Evolutionary conservation across 2,329 filamentous ascomycete genomes (phyloP), one percentile per base, ranked within the genome.

Genomic region (Trichophyton schoenleinii): DNA sequence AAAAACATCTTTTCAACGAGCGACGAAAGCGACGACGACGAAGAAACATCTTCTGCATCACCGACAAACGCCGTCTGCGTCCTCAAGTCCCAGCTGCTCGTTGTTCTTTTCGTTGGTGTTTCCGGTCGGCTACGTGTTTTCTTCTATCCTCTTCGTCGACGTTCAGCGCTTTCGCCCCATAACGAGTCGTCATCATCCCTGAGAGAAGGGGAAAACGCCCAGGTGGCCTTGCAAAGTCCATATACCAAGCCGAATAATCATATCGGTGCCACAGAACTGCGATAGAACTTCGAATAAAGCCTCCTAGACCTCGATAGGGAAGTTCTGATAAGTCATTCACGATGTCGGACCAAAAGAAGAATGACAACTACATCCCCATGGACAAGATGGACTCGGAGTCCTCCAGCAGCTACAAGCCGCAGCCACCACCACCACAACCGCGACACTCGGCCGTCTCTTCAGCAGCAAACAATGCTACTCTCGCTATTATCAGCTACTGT

Each of bases 281-380:
- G 44, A 48, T 22, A 22, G 18, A 11, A 38, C 48, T 3, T 44
- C 34, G 41, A 13, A 38, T 38, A 9, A 9, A 38, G 34, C 34
- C 48, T 42, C 22, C 7, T 46, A 22, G 34, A 20, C 44, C 20
- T 28, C 25, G 7, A 28, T 53, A 13, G 28, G 2, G 34, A 20
- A 38, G 25, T 1, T 13, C 7, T 3, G 22, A 53, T 34, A 34
- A 13, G 4, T 15, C 28, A 41, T 61, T 60, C 71, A 80, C 69
- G 66, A 95, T 95, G 90, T 81, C 87, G 70, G 88, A 94, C 80
- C 91, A 91, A 74, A 95, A 94, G 81, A 94, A 89, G 75, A 87
- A 88, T 72, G 81, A 82, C 70, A 88, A 94, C 72, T 89, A 86
- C 70, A 81, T 89, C 72, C 83, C 87, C 68, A 83, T 89, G 79